phyloP scores from a whole-genome alignment of 192 early-diverging fungal species.

The Paraglomus brasilianum region DNA sequence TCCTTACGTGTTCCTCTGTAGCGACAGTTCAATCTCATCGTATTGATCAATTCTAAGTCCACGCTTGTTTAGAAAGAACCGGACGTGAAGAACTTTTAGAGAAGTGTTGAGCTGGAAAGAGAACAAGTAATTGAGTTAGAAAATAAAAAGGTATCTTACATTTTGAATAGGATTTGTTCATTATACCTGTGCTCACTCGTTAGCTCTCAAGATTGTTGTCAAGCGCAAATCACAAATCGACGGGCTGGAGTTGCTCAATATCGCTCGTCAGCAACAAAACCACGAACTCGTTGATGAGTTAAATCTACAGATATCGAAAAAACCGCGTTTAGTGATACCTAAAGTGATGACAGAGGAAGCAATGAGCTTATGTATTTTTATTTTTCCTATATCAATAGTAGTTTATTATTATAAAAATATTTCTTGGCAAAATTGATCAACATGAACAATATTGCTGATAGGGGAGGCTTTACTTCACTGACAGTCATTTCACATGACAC shows the following conservation, averaged over 20 bases:
- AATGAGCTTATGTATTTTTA: too few relatives aligned
- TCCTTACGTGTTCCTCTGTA: slow-evolving; percentile 22
- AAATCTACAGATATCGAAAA: too few relatives aligned
- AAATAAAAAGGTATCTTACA: slow-evolving; percentile 17
- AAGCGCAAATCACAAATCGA: slow-evolving; percentile 1
- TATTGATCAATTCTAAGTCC: slow-evolving; percentile 13
- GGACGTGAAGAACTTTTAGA: not conserved
- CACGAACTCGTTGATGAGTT: too few relatives aligned
- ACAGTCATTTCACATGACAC: too few relatives aligned
- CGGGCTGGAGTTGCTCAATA: not conserved
- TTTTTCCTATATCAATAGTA: too few relatives aligned
- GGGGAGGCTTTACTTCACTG: too few relatives aligned
- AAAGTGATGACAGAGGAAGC: too few relatives aligned
- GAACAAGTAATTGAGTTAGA: slow-evolving; percentile 6
- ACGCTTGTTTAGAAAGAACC: not conserved
- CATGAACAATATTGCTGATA: too few relatives aligned
- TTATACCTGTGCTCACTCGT: not conserved
- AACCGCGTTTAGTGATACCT: too few relatives aligned
- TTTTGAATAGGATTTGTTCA: slow-evolving; percentile 14
- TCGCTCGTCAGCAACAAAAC: too few relatives aligned
- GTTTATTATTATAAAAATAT: too few relatives aligned
- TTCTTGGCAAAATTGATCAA: too few relatives aligned
- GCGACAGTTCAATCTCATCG: slow-evolving; percentile 7
- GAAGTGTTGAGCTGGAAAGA: slow-evolving; percentile 3
- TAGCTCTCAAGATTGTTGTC: slow-evolving; percentile 5